Base-by-base conservation (phyloP, 108 stramenopile genomes). In the Skeletonema potamos region DNA sequence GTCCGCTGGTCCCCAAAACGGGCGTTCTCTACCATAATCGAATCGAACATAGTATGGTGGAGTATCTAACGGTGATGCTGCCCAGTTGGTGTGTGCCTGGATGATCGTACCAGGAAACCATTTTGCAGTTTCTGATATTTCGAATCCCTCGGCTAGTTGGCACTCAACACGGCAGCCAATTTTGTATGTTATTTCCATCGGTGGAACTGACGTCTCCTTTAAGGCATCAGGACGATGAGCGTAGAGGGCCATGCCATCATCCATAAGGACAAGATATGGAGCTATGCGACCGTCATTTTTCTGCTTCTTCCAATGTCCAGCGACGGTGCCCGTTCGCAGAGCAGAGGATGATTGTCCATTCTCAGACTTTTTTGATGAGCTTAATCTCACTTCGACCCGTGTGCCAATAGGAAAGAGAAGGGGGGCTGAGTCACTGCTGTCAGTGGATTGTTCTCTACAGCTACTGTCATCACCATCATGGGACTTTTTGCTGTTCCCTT, bases 21-120 rank as follows among this genome's bases (percentile, higher is more conserved):
- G 29, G 6, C 32, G 33, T 59, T 34, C 58, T 29, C 58, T 17
- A 10, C 58, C 58, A 34, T 59, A 59, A 34, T 59, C 58, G 7
- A 59, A 59, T 34, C 33, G 29, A 30, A 59, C 22, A 30, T 17
- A 30, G 58, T 59, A 59, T 33, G 58, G 58, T 30, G 36, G 18
- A 1, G 36, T 18, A 20, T 59, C 58, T 18, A 33, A 13, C 22
- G 48, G 48, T 7, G 48, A 22, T 27, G 9, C 17, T 17, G 33
- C 58, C 58, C 58, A 59, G 17, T 30, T 26, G 8, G 13, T 15
- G 10, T 59, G 29, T 4, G 58, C 58, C n/a, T 59, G 29, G 1
- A 59, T 59, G 9, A 59, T 34, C 13, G 58, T 59, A 24, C 58
- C 58, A 26, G 58, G 58, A 32, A 59, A 59, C 58, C 58, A 59